Percentiles rank a stretch among this genome's conserved stretches.
Evolutionary conservation across 306 rosid genomes (phyloP).

Genomic region (Astragalus glycyphyllos): DNA sequence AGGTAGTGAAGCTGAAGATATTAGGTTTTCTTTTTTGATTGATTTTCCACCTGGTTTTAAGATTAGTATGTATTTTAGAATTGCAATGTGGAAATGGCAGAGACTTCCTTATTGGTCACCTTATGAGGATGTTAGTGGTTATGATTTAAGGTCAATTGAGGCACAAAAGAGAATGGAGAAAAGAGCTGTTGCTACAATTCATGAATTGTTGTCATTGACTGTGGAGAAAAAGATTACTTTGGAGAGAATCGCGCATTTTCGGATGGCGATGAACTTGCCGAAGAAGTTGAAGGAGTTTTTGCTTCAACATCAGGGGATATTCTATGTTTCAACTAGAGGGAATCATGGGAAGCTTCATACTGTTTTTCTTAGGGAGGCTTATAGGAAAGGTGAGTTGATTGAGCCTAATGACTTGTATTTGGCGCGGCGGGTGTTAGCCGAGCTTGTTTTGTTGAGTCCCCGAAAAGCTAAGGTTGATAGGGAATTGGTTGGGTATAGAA

Average conservation of each 20-base stretch:
- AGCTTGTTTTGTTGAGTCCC: constrained; percentile 75
- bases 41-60: constrained; percentile 92
- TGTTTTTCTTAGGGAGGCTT: constrained; percentile 84
- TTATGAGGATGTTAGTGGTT: constrained; percentile 77
- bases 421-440: constrained; percentile 76
- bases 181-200: constrained; percentile 80
- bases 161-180: constrained; percentile 93
- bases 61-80: constrained; percentile 79
- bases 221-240: constrained; percentile 89
- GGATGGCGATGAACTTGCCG: constrained; percentile 74
- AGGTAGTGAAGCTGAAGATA: constrained; percentile 78
- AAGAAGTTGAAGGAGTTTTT: constrained; percentile 88
- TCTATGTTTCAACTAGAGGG: constrained; percentile 86
- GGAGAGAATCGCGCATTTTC: constrained; percentile 91
- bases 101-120: constrained; percentile 91
- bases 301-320: constrained; percentile 92
- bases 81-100: constrained; percentile 95
- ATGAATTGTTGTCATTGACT: constrained; percentile 73
- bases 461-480: constrained; percentile 70
- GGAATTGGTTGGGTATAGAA: constrained; percentile 69
- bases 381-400: constrained; percentile 72
- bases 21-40: constrained; percentile 74
- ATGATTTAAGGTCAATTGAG: constrained; percentile 84
- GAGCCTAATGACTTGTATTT: constrained; percentile 84
- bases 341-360: constrained; percentile 95